Percentiles rank a stretch among this genome's conserved stretches.
Conservation (phyloP, 1,284 basidiomycete species). For the Boletellus sp. region DNA sequence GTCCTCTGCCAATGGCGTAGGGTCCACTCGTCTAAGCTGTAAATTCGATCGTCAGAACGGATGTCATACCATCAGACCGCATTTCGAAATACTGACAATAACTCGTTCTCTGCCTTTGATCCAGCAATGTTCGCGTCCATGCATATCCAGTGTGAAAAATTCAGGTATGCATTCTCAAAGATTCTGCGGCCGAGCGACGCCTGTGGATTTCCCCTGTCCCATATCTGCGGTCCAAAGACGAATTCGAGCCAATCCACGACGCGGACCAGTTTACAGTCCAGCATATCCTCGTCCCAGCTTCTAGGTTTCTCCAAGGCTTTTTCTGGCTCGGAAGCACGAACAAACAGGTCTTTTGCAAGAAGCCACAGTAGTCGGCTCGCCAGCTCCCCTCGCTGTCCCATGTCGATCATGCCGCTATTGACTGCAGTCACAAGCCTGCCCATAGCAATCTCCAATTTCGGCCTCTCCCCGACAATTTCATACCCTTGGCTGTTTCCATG, state of each 20-base stretch:
- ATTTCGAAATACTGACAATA: background rate
- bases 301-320: background rate
- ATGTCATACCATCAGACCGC: background rate
- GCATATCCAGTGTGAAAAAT: conserved; percentile 14
- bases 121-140: conserved; percentile 6
- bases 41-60: background rate
- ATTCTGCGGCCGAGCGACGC: background rate
- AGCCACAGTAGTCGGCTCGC: conserved; percentile 12
- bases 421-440: background rate
- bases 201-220: background rate
- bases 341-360: conserved; percentile 11
- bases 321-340: background rate
- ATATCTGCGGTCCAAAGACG: conserved; percentile 5
- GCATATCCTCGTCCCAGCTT: background rate
- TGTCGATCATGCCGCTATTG: conserved; percentile 12
- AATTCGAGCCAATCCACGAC: conserved; percentile 9
- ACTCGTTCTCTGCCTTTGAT: background rate
- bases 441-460: background rate
- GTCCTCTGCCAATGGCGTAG: conserved; percentile 13
- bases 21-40: conserved; percentile 7
- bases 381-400: conserved; percentile 5
- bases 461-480: rapidly evolving
- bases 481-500: conserved; percentile 1
- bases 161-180: conserved; percentile 9
- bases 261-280: conserved; percentile 7